Evolutionary conservation across 2,329 filamentous ascomycete species (phyloP), one percentile per base, ranked within the genome.

Genomic region (Penicillium sp.): DNA sequence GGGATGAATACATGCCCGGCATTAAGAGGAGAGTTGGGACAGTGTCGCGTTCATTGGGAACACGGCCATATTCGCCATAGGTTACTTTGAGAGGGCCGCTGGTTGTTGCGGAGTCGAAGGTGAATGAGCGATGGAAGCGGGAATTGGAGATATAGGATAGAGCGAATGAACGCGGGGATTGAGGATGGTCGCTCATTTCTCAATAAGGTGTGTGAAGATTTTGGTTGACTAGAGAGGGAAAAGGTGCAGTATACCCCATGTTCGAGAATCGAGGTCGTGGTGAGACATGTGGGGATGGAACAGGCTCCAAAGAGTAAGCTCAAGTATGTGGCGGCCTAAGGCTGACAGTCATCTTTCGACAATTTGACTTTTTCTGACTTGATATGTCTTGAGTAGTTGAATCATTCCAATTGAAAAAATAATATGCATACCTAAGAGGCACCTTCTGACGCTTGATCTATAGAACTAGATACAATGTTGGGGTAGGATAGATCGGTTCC

Each of bases 21-120:
- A 48, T 29, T 7, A 52, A 22, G 2, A 43, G 30, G 8, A 49
- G 10, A 14, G 44, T 50, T 4, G 49, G 46, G 1, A 34, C 19
- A 27, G n/a, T 34, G 9, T 14, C 46, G 10, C 18, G 22, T 5
- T 31, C n/a, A 30, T 38, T 5, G 9, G 55, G 22, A 14, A 27
- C 16, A 1, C 36, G 25, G 29, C 47, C 47, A 19, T 40, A 49
- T 9, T 49, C 47, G 4, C 10, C 41, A 29, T 46, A 49, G 5
- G 34, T 49, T 25, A 49, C 47, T n/a, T 49, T 45, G 29, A 46
- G 41, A 9, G 35, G 47, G 16, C 47, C 47, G 40, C 46, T 29
- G 12, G 41, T 36, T 10, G 39, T 22, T 33, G 41, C 40, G 18
- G 47, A 22, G n/a, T 46, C 41, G n/a, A 49, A 19, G 7, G 22